Evolutionary conservation across 2,329 filamentous ascomycete species (phyloP).

Genomic region (Pseudocercospora crystallina): DNA sequence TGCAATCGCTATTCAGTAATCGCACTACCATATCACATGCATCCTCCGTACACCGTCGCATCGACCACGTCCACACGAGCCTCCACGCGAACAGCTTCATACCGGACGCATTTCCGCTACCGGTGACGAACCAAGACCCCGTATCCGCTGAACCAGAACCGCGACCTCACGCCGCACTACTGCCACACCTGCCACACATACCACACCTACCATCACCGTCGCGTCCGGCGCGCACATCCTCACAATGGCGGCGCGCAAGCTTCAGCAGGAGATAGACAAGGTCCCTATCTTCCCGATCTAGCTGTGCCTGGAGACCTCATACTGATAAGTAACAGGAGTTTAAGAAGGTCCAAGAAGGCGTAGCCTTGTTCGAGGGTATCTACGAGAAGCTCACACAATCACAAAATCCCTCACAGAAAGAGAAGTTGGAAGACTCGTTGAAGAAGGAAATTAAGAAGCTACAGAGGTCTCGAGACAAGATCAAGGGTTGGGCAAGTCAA

Average conservation of each 20-base stretch:
- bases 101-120: too few relatives aligned
- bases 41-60: neutral
- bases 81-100: too few relatives aligned
- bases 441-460: constrained; percentile 99
- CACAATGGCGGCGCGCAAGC: constrained; percentile 90
- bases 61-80: neutral
- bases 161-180: neutral
- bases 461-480: constrained; percentile 93
- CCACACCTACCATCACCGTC: neutral
- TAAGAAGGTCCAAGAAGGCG: constrained; percentile 95
- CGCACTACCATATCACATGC: constrained; percentile 6
- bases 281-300: constrained; percentile 46
- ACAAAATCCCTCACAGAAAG: constrained; percentile 90
- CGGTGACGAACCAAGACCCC: too few relatives aligned
- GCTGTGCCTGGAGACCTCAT: constrained; percentile 3
- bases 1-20: neutral
- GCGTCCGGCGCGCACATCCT: constrained; percentile 13
- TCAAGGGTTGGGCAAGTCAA: constrained; percentile 98
- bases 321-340: constrained; percentile 53
- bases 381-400: constrained; percentile 97
- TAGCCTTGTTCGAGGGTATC: constrained; percentile 86
- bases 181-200: neutral
- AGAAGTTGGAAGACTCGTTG: constrained; percentile 95
- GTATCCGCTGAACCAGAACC: too few relatives aligned
- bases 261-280: constrained; percentile 97